phyloP scores from a whole-genome alignment of 1,284 basidiomycete species.

The Erythrobasidium hasegawianum region DNA sequence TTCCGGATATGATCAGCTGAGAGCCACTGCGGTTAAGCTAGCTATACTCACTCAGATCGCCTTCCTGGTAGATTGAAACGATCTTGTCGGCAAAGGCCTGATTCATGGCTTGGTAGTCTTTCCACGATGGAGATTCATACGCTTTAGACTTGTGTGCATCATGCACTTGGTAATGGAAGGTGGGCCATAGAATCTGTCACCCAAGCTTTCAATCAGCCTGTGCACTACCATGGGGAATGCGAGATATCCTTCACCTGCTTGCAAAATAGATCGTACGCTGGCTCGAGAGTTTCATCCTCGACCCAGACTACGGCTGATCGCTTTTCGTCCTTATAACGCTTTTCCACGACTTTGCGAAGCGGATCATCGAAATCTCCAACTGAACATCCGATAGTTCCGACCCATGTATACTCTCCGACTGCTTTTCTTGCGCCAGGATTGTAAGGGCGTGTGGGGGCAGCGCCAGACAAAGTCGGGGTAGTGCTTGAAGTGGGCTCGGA shows the following conservation, averaged over 20 bases:
- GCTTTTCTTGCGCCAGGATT: conserved; percentile 5
- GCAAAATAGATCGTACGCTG: conserved; percentile 80
- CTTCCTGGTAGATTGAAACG: conserved; percentile 66
- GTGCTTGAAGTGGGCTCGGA: conserved; percentile 16
- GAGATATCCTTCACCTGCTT: no score
- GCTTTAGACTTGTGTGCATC: conserved; percentile 77
- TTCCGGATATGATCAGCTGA: no score
- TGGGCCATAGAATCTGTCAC: conserved; percentile 81
- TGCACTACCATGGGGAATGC: no score
- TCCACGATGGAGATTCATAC: conserved; percentile 68
- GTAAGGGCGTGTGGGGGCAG: conserved; percentile 1
- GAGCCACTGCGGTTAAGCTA: no score
- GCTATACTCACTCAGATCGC: conserved; percentile 65
- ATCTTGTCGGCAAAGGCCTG: conserved; percentile 76
- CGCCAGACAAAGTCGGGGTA: not conserved
- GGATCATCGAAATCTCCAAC: conserved; percentile 62
- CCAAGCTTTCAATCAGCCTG: no score
- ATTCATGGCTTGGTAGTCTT: conserved; percentile 76
- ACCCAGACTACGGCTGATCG: conserved; percentile 74
- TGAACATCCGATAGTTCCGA: conserved; percentile 68
- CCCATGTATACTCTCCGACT: conserved; percentile 55
- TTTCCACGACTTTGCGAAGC: conserved; percentile 60
- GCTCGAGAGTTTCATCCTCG: conserved; percentile 57
- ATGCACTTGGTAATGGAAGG: conserved; percentile 72
- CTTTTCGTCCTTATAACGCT: conserved; percentile 58